Conservation (phyloP, 2,329 filamentous ascomycete genomes). For the Cucurbitaria berberidis region DNA sequence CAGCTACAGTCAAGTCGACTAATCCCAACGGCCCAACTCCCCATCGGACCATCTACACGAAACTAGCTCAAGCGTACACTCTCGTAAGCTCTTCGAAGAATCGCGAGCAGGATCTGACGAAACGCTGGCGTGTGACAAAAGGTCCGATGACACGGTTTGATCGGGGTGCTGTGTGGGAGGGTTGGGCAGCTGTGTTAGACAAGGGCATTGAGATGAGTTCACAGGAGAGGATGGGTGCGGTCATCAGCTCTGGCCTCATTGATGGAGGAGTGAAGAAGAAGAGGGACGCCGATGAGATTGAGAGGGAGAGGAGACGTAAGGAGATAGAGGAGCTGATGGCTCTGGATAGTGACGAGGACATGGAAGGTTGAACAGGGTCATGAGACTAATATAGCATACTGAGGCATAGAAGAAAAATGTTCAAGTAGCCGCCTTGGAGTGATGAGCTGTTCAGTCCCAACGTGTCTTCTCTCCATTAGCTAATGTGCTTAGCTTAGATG, state of each 20-base stretch:
- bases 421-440: not conserved
- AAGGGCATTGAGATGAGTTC: constrained; percentile 22
- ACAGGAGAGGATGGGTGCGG: constrained; percentile 27
- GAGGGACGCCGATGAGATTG: constrained; percentile 2
- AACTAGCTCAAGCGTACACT: constrained; percentile 20
- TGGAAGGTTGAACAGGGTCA: not conserved
- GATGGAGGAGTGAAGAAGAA: constrained; percentile 10
- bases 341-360: constrained; percentile 4
- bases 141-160: constrained; percentile 28
- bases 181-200: constrained; percentile 33
- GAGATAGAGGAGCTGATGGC: constrained; percentile 29
- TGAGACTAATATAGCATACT: not conserved
- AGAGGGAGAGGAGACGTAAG: constrained; percentile 15
- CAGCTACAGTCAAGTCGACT: not conserved
- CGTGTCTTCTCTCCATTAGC: not conserved
- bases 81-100: constrained; percentile 20
- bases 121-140: constrained; percentile 33
- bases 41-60: constrained; percentile 29
- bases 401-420: not conserved
- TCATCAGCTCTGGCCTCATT: not conserved
- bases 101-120: constrained; percentile 37
- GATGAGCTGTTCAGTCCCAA: not conserved
- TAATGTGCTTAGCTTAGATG: constrained; percentile 38
- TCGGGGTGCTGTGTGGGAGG: constrained; percentile 43
- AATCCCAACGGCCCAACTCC: not conserved